phyloP scores from a whole-genome alignment of 1,284 basidiomycete species.

The Ganoderma lucidum region DNA sequence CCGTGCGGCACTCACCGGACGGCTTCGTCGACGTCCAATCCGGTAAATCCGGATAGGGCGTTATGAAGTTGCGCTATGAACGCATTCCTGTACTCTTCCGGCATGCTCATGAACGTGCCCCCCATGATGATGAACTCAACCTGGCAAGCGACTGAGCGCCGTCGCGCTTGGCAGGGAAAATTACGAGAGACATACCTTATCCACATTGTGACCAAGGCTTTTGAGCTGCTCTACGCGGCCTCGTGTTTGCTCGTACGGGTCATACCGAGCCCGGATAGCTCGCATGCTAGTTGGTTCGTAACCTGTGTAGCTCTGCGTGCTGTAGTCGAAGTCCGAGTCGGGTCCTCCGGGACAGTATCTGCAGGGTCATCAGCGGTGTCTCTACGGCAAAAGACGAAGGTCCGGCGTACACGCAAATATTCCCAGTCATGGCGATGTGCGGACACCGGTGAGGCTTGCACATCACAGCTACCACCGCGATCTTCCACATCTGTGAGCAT shows the following conservation, averaged over 20 bases:
- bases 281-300: conserved; percentile 99
- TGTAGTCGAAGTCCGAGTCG: conserved; percentile 99
- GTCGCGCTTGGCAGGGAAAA: background rate
- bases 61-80: conserved; percentile 99
- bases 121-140: conserved; percentile 99
- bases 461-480: conserved; percentile 99
- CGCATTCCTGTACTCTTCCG: conserved; percentile 92
- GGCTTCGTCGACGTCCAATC: conserved; percentile 96
- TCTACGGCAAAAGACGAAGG: conserved; percentile 1
- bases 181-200: conserved; percentile 73
- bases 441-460: conserved; percentile 99
- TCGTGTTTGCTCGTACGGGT: conserved; percentile 98
- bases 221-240: conserved; percentile 96
- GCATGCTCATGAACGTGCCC: conserved; percentile 99
- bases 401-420: conserved; percentile 90
- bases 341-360: conserved; percentile 99
- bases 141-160: conserved; percentile 46
- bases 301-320: conserved; percentile 97
- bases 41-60: conserved; percentile 94
- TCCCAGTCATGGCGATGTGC: conserved; percentile 99
- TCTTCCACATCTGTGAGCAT: conserved; percentile 54
- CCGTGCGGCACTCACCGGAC: conserved; percentile 64
- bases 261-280: conserved; percentile 97
- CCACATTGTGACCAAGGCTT: conserved; percentile 94
- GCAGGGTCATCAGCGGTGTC: conserved; percentile 10